phyloP scores from a whole-genome alignment of 108 stramenopile genomes.

The Skeletonema grethae region DNA sequence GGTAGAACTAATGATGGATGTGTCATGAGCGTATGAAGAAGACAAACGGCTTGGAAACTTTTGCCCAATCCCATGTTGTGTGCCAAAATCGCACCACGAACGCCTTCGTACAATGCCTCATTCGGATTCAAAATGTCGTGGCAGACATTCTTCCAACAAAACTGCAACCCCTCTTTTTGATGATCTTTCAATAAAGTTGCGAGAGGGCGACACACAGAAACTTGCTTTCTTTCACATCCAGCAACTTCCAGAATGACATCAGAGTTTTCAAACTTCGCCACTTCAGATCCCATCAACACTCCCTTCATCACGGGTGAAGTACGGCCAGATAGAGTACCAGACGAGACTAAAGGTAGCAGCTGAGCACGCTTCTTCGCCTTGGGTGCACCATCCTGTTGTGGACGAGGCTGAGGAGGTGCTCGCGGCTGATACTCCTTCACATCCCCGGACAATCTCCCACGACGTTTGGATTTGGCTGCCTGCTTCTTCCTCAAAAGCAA shows the following conservation, averaged over 20 bases:
- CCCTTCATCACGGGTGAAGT: constrained; percentile 13
- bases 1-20: constrained; percentile 46
- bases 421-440: constrained; percentile 31
- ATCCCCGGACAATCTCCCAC: constrained; percentile 15
- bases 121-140: constrained; percentile 38
- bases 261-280: constrained; percentile 29
- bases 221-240: constrained; percentile 12
- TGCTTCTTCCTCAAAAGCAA: constrained; percentile 3
- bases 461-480: constrained; percentile 10
- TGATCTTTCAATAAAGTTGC: constrained; percentile 64
- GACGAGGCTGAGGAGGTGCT: constrained; percentile 6
- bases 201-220: constrained; percentile 51
- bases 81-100: constrained; percentile 76
- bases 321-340: background rate
- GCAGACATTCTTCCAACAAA: constrained; percentile 72
- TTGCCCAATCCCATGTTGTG: constrained; percentile 73
- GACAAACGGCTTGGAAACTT: constrained; percentile 31
- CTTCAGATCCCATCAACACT: constrained; percentile 17
- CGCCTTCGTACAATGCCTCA: constrained; percentile 9
- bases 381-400: background rate
- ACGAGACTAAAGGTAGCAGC: constrained; percentile 13
- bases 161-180: constrained; percentile 71
- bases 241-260: constrained; percentile 32
- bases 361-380: constrained; percentile 49
- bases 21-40: constrained; percentile 65